phyloP scores from a whole-genome alignment of 2,329 filamentous ascomycete species.

The Fusarium stilboides region DNA sequence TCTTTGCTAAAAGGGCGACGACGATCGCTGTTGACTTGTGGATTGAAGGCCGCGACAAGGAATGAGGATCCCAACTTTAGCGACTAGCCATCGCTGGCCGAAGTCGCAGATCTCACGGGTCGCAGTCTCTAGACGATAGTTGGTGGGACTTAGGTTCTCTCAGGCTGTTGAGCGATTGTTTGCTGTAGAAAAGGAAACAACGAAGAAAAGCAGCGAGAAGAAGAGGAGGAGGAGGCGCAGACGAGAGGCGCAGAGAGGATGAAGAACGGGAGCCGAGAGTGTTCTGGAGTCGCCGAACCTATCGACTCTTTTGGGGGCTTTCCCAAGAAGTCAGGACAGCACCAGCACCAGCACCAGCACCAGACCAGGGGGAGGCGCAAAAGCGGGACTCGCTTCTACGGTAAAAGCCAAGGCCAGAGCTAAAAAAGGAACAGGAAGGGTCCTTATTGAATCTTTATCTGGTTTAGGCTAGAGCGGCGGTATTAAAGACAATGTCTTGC shows the following conservation, averaged over 20 bases:
- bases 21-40: slow-evolving; percentile 31
- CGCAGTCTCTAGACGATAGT: slow-evolving; percentile 3
- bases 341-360: no score
- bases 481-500: no score
- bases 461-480: background rate
- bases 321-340: slow-evolving; percentile 8
- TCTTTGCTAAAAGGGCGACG: slow-evolving; percentile 30
- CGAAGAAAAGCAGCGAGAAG: slow-evolving; percentile 9
- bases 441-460: slow-evolving; percentile 14
- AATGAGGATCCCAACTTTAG: slow-evolving; percentile 41
- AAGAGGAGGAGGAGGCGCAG: slow-evolving; percentile 6
- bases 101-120: slow-evolving; percentile 29
- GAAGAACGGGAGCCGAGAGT: slow-evolving; percentile 29
- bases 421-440: slow-evolving; percentile 28
- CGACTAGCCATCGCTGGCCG: slow-evolving; percentile 43
- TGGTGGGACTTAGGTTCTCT: background rate
- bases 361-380: slow-evolving; percentile 41
- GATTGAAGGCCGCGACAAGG: slow-evolving; percentile 28
- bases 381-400: slow-evolving; percentile 27
- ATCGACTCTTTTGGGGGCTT: slow-evolving; percentile 29
- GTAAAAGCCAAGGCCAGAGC: background rate
- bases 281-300: slow-evolving; percentile 41
- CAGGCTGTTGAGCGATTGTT: background rate
- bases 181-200: slow-evolving; percentile 1
- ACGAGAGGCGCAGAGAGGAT: slow-evolving; percentile 31